Percentiles rank a stretch among this genome's conserved stretches.
Evolutionary conservation across 306 rosid species (phyloP).

Genomic region (Spatholobus suberectus): DNA sequence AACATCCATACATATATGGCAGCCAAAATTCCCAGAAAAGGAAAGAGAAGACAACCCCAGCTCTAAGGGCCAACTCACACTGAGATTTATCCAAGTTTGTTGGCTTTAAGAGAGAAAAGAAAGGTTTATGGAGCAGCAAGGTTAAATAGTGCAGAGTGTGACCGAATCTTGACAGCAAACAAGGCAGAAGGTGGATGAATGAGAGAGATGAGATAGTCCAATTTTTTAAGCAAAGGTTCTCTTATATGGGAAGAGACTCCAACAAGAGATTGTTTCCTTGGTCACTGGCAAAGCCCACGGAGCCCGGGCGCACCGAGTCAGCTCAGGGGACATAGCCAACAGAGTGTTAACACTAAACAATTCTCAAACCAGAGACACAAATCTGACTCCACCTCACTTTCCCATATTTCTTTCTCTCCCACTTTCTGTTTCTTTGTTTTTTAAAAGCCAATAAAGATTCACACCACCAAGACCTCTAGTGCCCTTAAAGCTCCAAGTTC

Average conservation of each 20-base stretch:
- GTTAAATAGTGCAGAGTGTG: constrained; percentile 52
- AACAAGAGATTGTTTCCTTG: constrained; percentile 91
- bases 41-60: constrained; percentile 40
- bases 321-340: constrained; percentile 87
- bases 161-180: constrained; percentile 85
- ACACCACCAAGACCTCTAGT: constrained; percentile 51
- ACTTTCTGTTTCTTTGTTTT: constrained; percentile 66
- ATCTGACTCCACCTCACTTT: constrained; percentile 92
- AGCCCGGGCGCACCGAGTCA: constrained; percentile 82
- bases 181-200: constrained; percentile 63
- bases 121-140: constrained; percentile 52
- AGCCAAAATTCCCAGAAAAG: constrained; percentile 45
- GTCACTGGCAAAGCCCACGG: constrained; percentile 98
- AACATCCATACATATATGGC: constrained; percentile 41
- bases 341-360: constrained; percentile 75
- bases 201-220: constrained; percentile 52
- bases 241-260: constrained; percentile 81
- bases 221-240: constrained; percentile 70
- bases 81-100: constrained; percentile 53
- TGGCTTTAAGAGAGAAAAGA: constrained; percentile 59
- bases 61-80: constrained; percentile 59
- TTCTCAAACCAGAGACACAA: constrained; percentile 71
- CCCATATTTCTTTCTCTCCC: constrained; percentile 57
- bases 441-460: constrained; percentile 51
- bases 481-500: constrained; percentile 70